Conservation (phyloP, 2,329 filamentous ascomycete genomes). For the Byssoonygena ceratinophila region DNA sequence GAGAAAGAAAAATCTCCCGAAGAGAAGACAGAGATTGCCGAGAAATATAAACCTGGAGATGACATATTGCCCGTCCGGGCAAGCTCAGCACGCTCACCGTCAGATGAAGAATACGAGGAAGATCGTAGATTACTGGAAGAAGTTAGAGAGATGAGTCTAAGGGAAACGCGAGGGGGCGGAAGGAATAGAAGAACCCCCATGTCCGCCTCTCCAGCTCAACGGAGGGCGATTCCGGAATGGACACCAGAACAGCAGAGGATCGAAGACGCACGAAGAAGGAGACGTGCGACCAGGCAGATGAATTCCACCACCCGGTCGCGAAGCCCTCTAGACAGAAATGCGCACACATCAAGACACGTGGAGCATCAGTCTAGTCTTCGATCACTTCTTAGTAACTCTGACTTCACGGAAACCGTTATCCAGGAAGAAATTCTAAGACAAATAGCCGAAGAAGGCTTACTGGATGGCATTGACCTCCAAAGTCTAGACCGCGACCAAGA, state of each 20-base stretch:
- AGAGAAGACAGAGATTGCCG: constrained; percentile 66
- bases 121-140: constrained; percentile 61
- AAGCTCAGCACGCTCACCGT: constrained; percentile 8
- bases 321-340: constrained; percentile 19
- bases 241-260: constrained; percentile 31
- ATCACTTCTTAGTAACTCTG: constrained; percentile 69
- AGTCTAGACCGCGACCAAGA: constrained; percentile 75
- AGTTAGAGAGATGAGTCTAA: constrained; percentile 62
- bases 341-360: constrained; percentile 48
- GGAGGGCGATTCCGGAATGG: constrained; percentile 31
- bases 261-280: constrained; percentile 27
- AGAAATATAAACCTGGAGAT: constrained; percentile 71
- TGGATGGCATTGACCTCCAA: constrained; percentile 81
- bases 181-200: constrained; percentile 18
- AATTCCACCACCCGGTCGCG: constrained; percentile 16
- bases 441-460: constrained; percentile 73
- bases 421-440: constrained; percentile 82
- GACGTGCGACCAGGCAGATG: constrained; percentile 23
- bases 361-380: constrained; percentile 85
- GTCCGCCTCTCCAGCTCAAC: constrained; percentile 22
- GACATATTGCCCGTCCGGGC: constrained; percentile 56
- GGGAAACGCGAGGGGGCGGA: constrained; percentile 28
- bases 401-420: constrained; percentile 60
- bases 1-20: constrained; percentile 56
- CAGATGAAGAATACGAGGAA: constrained; percentile 50